phyloP scores from a whole-genome alignment of 2,329 filamentous ascomycete species.

The Fusarium bulbicola region DNA sequence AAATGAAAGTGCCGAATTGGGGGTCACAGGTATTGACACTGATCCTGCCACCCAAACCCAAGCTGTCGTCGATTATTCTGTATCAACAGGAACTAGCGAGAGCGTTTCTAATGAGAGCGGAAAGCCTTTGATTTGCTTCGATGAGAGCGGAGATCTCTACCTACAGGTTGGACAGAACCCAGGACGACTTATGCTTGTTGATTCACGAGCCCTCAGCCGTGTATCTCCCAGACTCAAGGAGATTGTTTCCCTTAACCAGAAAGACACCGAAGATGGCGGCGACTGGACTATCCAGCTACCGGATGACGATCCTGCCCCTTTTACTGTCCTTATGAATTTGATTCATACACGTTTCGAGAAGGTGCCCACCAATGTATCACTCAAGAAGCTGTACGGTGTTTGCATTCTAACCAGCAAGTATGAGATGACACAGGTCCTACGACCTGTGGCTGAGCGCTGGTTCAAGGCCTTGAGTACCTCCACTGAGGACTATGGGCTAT shows the following conservation, averaged over 20 bases:
- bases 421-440: slow-evolving; percentile 16
- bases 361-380: neutral
- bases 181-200: slow-evolving; percentile 9
- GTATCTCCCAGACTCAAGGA: neutral
- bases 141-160: slow-evolving; percentile 7
- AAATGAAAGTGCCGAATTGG: neutral
- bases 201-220: slow-evolving; percentile 23
- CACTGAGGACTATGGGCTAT: neutral
- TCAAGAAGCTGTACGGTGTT: slow-evolving; percentile 6
- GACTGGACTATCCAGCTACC: slow-evolving; percentile 7
- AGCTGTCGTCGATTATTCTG: neutral
- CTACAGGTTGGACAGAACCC: slow-evolving; percentile 1
- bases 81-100: neutral
- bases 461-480: neutral
- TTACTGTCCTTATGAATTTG: slow-evolving; percentile 15
- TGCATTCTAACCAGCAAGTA: slow-evolving; percentile 31
- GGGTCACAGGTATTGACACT: neutral
- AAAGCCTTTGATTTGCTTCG: slow-evolving; percentile 2
- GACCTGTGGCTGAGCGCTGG: slow-evolving; percentile 25
- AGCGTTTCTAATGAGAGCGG: neutral
- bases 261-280: neutral
- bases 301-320: slow-evolving; percentile 3
- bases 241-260: neutral
- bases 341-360: slow-evolving; percentile 14
- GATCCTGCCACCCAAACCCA: too few relatives aligned